Percentiles rank a stretch among this genome's conserved stretches.
phyloP scores from a whole-genome alignment of 2,329 filamentous ascomycete species.

The Hypoxylon sp. region DNA sequence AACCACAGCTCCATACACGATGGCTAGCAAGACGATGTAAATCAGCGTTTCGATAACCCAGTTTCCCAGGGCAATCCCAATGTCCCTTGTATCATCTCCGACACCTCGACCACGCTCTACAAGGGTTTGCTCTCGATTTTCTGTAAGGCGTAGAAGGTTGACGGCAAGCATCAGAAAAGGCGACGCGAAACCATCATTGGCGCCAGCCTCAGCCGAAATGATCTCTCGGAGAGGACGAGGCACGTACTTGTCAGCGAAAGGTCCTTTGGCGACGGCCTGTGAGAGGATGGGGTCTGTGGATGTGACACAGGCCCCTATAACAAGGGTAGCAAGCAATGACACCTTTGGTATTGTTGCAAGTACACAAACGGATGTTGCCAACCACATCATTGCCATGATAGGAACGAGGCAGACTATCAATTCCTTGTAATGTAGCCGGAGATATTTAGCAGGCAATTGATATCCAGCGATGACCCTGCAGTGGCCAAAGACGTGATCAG shows the following conservation, averaged over 20 bases:
- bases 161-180: constrained; percentile 73
- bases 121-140: constrained; percentile 53
- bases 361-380: constrained; percentile 70
- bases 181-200: constrained; percentile 75
- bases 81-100: constrained; percentile 67
- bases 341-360: constrained; percentile 69
- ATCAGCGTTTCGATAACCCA: constrained; percentile 74
- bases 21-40: constrained; percentile 70
- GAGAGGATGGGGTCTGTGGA: constrained; percentile 75
- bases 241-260: constrained; percentile 74
- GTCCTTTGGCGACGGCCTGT: constrained; percentile 73
- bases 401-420: constrained; percentile 70
- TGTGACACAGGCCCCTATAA: constrained; percentile 73
- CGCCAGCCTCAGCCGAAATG: constrained; percentile 73
- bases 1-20: constrained; percentile 66
- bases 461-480: constrained; percentile 70
- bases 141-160: constrained; percentile 69
- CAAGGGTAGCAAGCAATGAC: constrained; percentile 67
- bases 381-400: constrained; percentile 75
- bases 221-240: constrained; percentile 70
- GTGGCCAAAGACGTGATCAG: constrained; percentile 4
- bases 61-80: constrained; percentile 66
- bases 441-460: constrained; percentile 72
- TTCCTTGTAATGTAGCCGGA: constrained; percentile 64
- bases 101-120: constrained; percentile 53